phyloP scores from a whole-genome alignment of 108 stramenopile genomes.

The Conticribra weissflogii region DNA sequence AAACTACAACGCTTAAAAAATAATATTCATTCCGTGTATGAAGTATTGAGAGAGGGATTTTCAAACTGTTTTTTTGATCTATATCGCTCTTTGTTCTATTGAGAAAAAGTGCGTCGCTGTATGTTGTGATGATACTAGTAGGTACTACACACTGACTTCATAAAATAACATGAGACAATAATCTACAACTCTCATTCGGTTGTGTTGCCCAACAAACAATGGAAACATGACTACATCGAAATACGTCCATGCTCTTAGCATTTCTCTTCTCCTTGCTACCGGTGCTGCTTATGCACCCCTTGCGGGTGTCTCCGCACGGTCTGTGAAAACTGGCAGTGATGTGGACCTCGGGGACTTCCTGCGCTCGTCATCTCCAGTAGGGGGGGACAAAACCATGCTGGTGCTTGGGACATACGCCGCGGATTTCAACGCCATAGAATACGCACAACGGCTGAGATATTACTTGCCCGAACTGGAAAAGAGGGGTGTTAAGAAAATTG shows the following conservation, averaged over 20 bases:
- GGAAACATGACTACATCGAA: too few species aligned
- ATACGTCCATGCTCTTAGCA: not conserved
- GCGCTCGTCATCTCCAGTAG: not conserved
- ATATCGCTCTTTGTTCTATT: too few species aligned
- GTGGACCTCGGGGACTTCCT: slow-evolving; percentile 42
- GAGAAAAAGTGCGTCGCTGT: too few species aligned
- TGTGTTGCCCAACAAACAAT: too few species aligned
- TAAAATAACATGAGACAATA: too few species aligned
- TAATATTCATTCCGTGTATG: too few species aligned
- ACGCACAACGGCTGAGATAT: slow-evolving; percentile 82
- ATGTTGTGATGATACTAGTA: too few species aligned
- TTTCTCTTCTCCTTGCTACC: not conserved
- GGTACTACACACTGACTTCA: too few species aligned
- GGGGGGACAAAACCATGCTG: slow-evolving; percentile 44
- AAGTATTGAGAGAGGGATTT: too few species aligned
- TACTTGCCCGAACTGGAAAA: slow-evolving; percentile 74
- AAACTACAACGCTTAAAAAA: too few species aligned
- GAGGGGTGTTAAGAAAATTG: slow-evolving; percentile 65
- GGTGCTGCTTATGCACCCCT: slow-evolving; percentile 29
- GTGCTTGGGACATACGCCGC: slow-evolving; percentile 82
- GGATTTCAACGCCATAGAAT: slow-evolving; percentile 93
- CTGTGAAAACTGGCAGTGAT: slow-evolving; percentile 30
- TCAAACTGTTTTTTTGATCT: too few species aligned
- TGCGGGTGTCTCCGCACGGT: slow-evolving; percentile 36
- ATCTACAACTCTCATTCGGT: too few species aligned